These are phyloP conservation scores for Serendipita sp. DNA, from an alignment of 1,284 basidiomycete species.

Conservation along the genomic window DNA sequence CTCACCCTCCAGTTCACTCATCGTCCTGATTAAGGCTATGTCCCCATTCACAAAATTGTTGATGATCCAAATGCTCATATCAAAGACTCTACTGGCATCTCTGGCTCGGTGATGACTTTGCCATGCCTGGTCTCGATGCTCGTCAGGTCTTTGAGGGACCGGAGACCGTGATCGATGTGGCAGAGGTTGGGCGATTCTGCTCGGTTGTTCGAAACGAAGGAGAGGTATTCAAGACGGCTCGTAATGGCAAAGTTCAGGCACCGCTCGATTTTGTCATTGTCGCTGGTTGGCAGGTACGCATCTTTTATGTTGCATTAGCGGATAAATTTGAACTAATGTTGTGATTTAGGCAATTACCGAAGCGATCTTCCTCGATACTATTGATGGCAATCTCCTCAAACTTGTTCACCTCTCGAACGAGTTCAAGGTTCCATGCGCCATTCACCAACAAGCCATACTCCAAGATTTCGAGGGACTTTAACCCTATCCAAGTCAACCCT, in stretches of 20 bases:
- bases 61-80: slow-evolving; percentile 80
- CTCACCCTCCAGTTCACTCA: slow-evolving; percentile 76
- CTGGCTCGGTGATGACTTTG: slow-evolving; percentile 81
- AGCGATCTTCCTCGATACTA: slow-evolving; percentile 82
- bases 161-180: slow-evolving; percentile 63
- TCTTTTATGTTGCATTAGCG: neutral
- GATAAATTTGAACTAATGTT: slow-evolving; percentile 7
- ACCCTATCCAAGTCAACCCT: slow-evolving; percentile 95
- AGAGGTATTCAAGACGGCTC: slow-evolving; percentile 72
- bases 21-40: slow-evolving; percentile 77
- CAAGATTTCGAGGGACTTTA: slow-evolving; percentile 92
- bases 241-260: slow-evolving; percentile 58
- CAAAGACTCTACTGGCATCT: slow-evolving; percentile 93
- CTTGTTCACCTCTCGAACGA: slow-evolving; percentile 95
- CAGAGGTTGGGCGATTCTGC: slow-evolving; percentile 80
- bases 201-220: slow-evolving; percentile 86
- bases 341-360: slow-evolving; percentile 77
- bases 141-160: slow-evolving; percentile 72
- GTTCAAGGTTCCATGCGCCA: slow-evolving; percentile 78
- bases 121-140: slow-evolving; percentile 60
- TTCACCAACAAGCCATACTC: slow-evolving; percentile 92
- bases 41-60: slow-evolving; percentile 86
- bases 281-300: slow-evolving; percentile 83
- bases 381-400: slow-evolving; percentile 88
- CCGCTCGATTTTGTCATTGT: slow-evolving; percentile 99